phyloP scores from a whole-genome alignment of 2,329 filamentous ascomycete species.

The Sporothrix phasma region DNA sequence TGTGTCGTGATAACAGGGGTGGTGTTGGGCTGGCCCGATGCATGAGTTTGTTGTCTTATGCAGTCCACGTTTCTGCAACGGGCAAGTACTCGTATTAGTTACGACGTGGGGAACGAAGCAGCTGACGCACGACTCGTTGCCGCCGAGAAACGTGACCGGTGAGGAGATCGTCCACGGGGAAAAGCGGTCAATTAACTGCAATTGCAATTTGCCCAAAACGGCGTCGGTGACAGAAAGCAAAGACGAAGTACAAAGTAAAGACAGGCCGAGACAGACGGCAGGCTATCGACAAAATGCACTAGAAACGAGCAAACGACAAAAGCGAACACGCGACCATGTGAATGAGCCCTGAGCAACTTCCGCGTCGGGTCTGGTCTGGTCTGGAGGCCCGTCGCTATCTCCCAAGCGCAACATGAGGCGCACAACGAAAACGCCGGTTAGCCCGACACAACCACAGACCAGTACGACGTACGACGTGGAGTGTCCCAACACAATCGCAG shows the following conservation, averaged over 20 bases:
- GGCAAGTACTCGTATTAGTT: no score
- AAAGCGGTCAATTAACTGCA: neutral
- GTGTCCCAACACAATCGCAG: neutral
- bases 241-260: no score
- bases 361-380: neutral
- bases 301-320: neutral
- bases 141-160: neutral
- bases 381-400: neutral
- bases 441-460: neutral
- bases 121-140: neutral
- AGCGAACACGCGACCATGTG: neutral
- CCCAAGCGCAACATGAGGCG: neutral
- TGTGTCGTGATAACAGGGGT: neutral
- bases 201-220: neutral
- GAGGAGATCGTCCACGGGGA: neutral
- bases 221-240: neutral
- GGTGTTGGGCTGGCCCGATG: neutral
- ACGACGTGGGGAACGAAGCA: neutral
- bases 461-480: neutral
- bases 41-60: neutral
- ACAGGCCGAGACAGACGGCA: no score
- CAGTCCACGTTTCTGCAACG: conserved; percentile 1
- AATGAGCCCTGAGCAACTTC: conserved; percentile 2
- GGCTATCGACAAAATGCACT: neutral
- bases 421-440: conserved; percentile 1